Evolutionary conservation across 1,139 yeast genomes (phyloP).

Genomic region (Hyphopichia wangnamkhiaoensis): DNA sequence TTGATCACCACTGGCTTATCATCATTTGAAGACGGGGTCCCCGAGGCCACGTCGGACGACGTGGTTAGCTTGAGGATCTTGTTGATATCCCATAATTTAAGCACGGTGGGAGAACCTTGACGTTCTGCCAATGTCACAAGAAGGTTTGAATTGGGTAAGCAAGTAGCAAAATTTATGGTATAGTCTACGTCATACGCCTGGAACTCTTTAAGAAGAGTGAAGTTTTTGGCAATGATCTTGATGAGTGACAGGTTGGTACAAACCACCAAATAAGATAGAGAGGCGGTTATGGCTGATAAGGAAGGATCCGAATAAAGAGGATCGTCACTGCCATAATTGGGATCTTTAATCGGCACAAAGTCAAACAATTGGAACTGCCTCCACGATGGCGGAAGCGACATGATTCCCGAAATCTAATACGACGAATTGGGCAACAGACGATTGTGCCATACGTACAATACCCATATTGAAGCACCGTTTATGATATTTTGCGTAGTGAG

Average conservation of each 20-base stretch:
- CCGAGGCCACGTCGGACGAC: conserved; percentile 8
- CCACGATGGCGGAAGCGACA: conserved; percentile 54
- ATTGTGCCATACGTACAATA: no score
- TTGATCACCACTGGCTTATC: conserved; percentile 16
- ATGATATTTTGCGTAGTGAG: no score
- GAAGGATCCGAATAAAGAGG: conserved; percentile 82
- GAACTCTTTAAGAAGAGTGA: conserved; percentile 51
- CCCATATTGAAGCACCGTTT: neutral
- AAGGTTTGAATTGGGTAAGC: conserved; percentile 48
- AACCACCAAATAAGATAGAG: conserved; percentile 54
- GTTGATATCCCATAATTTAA: conserved; percentile 74
- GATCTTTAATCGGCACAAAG: conserved; percentile 80
- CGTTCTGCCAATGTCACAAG: conserved; percentile 74
- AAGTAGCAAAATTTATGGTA: conserved; percentile 56
- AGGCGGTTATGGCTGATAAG: conserved; percentile 60
- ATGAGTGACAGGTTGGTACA: conserved; percentile 59
- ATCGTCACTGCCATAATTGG: conserved; percentile 60
- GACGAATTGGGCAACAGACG: no score
- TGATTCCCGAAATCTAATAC: conserved; percentile 5
- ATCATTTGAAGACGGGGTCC: conserved; percentile 18
- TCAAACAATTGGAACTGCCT: conserved; percentile 89
- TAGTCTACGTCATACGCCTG: conserved; percentile 67
- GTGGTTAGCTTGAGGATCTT: conserved; percentile 37
- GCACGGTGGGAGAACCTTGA: conserved; percentile 65
- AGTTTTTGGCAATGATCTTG: conserved; percentile 55